phyloP scores from a whole-genome alignment of 1,284 basidiomycete genomes.

The Gastroboletus turbinatus region DNA sequence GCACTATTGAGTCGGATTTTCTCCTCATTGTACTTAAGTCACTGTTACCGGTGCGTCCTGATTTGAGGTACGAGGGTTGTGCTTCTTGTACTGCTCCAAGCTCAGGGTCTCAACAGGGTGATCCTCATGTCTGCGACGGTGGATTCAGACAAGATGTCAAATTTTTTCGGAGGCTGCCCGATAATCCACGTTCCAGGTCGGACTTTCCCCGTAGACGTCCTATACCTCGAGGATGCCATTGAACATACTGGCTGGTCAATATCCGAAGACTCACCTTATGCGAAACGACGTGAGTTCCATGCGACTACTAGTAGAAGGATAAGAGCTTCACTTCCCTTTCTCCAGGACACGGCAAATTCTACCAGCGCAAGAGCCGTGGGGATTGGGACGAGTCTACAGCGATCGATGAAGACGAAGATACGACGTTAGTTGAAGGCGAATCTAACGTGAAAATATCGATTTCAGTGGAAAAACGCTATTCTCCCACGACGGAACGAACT shows the following conservation, averaged over 20 bases:
- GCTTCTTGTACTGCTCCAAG: not conserved
- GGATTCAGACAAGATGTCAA: constrained; percentile 93
- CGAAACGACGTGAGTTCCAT: constrained; percentile 57
- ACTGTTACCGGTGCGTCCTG: constrained; percentile 75
- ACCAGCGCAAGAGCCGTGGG: constrained; percentile 56
- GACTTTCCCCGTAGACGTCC: constrained; percentile 92
- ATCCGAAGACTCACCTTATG: constrained; percentile 84
- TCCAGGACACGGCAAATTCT: constrained; percentile 62
- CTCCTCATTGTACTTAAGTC: constrained; percentile 93
- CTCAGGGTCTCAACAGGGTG: constrained; percentile 52
- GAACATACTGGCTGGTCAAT: constrained; percentile 87
- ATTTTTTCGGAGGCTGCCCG: constrained; percentile 90
- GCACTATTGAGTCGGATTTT: constrained; percentile 97
- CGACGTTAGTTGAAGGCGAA: constrained; percentile 28
- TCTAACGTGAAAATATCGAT: constrained; percentile 42
- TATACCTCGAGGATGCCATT: constrained; percentile 91
- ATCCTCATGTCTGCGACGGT: constrained; percentile 98
- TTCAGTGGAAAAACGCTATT: constrained; percentile 74
- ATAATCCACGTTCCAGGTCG: constrained; percentile 89
- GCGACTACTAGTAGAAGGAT: not conserved
- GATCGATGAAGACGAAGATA: constrained; percentile 74
- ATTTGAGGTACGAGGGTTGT: constrained; percentile 67
- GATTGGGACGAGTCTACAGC: constrained; percentile 78
- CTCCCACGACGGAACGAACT: constrained; percentile 71
- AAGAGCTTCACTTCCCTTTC: constrained; percentile 1